Base-by-base conservation (phyloP, 768 basidiomycete species). In the Calocybe cyanea region DNA sequence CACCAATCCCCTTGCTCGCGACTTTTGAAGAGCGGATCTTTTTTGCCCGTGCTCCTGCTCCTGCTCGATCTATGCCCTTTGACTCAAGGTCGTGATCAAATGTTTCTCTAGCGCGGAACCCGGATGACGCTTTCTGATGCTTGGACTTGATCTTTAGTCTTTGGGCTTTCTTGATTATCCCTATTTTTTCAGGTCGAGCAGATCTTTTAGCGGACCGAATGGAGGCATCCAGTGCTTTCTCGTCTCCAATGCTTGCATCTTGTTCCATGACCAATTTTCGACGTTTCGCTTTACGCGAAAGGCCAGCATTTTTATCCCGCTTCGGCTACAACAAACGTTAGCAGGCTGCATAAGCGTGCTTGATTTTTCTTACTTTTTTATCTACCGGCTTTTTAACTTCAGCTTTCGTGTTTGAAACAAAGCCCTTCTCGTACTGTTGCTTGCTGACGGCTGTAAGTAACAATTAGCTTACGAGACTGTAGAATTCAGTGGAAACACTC, bases 151-250 rank as follows among this genome's bases (percentile, higher is more conserved):
- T 64, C 40, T 63, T 75, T 32, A 59, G 40, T 21, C 60, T 57
- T 11, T 58, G 54, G 15, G 61, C 49, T 17, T 60, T 52, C 55
- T 73, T 67, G 24, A 75, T 69, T 35, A 72, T 63, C 31, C 87
- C 85, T 51, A 93, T 91, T 72, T 90, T 96, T 8, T 66, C 66
- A 1, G 87, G 87, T 53, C 79, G 77, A 28, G 71, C 66, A 7
- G 82, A 74, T 66, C 85, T 94, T 68, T 98, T 97, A 8, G 88
- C 92, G 10, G 80, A 79, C 45, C 94, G 87, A 52, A 96, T 87
- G 1, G 92, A 84, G 13, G 87, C 85, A 32, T 77, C 73, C 36
- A 87, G 66, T 7, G 75, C 69, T 18, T 71, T 74, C 25, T 63
- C 67, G 44, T 82, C 80, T 13, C 75, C 77, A 3, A 68, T 45